Evolutionary conservation across 495 filamentous ascomycete species (phyloP), one percentile per base, ranked within the genome.

Genomic region (Oidiodendron maius): DNA sequence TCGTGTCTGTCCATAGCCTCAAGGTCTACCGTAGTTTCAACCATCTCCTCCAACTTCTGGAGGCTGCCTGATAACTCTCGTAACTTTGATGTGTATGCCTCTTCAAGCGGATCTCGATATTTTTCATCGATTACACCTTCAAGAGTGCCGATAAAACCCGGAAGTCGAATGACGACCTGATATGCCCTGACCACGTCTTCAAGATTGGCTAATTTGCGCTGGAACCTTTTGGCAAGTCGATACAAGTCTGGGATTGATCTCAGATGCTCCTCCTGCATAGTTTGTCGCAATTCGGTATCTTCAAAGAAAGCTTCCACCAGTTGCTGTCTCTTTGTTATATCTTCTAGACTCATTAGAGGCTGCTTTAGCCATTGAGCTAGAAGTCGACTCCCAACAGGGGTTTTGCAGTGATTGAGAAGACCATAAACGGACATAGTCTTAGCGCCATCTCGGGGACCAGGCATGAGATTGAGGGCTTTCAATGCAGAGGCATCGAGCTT

Each of bases 361-460:
- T 99, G 93, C 70, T 97, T 99, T 22, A 99, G 71, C 93, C 93
- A 99, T 66, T 99, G 93, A 2, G 90, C 84, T 12, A 99, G 70
- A 53, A 99, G 62, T 38, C 94, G 78, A 58, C 89, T 95, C 4
- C 93, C 93, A 20, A 94, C 81, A 1, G 94, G 86, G 4, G 93
- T 99, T 66, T 95, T 99, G 75, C 93, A 99, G 60, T 97, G 94
- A 60, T 99, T 97, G 43, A 99, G 71, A 26, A 99, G 64, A 2
- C 93, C 93, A 56, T 86, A 97, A 50, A 99, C 57, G 59, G 87
- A 96, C 94, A 97, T 99, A n/a, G 77, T 95, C 71, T 96, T 96
- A 17, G 89, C 77, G 15, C 93, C 94, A 58, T 97, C 94, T 58
- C 89, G 80, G 8, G 87, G 88, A 15, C 94, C 91, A 18, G 93